Conservation (phyloP, 768 basidiomycete species). For the Porpolomopsis calyptriformis region DNA sequence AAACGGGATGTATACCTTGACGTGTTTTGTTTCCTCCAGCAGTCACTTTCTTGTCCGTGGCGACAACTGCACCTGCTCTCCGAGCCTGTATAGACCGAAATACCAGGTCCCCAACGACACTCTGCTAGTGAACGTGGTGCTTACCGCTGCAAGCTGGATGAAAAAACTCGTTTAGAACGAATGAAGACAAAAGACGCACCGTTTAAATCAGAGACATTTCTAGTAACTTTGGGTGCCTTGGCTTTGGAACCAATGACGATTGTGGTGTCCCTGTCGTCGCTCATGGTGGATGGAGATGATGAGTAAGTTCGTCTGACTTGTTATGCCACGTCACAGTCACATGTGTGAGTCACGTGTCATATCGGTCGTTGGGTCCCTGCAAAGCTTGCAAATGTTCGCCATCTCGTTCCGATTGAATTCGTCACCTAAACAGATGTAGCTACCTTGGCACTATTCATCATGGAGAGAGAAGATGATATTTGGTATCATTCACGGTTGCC, state of each 20-base stretch:
- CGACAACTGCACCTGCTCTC: conserved; percentile 63
- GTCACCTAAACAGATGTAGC: too few relatives aligned
- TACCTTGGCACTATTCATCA: too few relatives aligned
- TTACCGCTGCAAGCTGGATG: conserved; percentile 37
- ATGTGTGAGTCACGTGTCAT: background rate
- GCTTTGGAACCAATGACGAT: conserved; percentile 62
- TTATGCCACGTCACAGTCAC: background rate
- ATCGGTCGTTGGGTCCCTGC: too few relatives aligned
- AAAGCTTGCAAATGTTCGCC: too few relatives aligned
- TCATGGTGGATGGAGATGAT: conserved; percentile 26
- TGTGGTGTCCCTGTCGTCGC: conserved; percentile 65
- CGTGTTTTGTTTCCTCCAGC: conserved; percentile 68
- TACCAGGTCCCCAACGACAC: conserved; percentile 8
- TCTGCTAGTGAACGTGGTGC: conserved; percentile 10
- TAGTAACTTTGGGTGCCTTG: conserved; percentile 50
- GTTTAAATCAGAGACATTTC: conserved; percentile 49
- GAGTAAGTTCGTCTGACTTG: too few relatives aligned
- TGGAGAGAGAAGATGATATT: too few relatives aligned
- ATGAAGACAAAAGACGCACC: conserved; percentile 26
- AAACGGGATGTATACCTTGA: conserved; percentile 36
- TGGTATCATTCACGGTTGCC: too few relatives aligned
- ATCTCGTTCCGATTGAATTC: too few relatives aligned
- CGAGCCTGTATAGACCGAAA: conserved; percentile 52
- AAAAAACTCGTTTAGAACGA: conserved; percentile 2
- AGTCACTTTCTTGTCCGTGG: conserved; percentile 72